Percentiles rank a stretch among this genome's conserved stretches.
These are phyloP conservation scores for Knoxia roxburghii DNA, from an alignment of 257 asterid genomes.

Conservation along the genomic window DNA sequence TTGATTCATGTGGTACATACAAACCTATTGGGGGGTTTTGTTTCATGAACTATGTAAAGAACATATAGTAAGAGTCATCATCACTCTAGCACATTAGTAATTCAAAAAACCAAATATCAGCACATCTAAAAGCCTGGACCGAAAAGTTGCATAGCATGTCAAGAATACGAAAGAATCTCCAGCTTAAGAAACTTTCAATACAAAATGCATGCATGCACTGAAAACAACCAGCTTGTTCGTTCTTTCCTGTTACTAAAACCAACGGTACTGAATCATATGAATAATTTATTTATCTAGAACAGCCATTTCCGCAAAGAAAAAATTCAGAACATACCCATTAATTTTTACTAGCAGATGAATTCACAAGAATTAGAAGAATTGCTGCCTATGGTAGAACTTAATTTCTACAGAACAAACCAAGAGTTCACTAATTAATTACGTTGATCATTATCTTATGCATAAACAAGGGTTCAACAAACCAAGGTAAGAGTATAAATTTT, in stretches of 20 bases:
- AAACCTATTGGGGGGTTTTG: background rate
- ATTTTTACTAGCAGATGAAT: background rate
- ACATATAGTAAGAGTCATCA: background rate
- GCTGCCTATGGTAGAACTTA: too few relatives aligned
- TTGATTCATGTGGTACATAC: background rate
- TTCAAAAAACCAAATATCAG: background rate
- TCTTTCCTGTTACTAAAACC: background rate
- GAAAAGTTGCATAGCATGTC: background rate
- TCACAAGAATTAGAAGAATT: too few relatives aligned
- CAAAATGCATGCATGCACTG: background rate
- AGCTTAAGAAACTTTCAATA: background rate
- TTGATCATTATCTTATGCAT: too few relatives aligned
- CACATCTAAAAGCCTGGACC: background rate
- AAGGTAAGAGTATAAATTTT: background rate
- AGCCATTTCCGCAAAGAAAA: background rate
- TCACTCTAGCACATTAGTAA: background rate
- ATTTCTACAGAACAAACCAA: background rate
- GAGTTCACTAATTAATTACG: too few relatives aligned
- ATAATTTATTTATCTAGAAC: background rate
- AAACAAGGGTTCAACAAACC: background rate
- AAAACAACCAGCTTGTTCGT: background rate
- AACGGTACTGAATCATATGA: background rate
- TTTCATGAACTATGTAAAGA: background rate
- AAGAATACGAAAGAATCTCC: background rate
- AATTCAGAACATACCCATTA: background rate